These are phyloP conservation scores for Diplodia intermedia DNA, from an alignment of 2,329 filamentous ascomycete species.

Conservation along the genomic window DNA sequence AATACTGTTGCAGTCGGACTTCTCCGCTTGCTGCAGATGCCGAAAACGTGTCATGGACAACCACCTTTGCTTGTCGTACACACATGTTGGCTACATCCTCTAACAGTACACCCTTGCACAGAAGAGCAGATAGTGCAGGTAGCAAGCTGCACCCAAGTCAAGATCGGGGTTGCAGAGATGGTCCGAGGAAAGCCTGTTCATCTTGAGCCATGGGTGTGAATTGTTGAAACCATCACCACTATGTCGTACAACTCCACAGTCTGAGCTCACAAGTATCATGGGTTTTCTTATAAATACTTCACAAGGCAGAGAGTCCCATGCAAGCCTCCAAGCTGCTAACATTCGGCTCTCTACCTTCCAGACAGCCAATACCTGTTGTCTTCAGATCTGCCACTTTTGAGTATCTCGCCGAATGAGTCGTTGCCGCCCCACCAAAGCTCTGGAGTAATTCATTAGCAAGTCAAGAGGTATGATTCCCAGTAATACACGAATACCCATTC, in stretches of 20 bases:
- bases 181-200: not conserved
- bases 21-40: conserved; percentile 1
- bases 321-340: not conserved
- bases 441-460: not conserved
- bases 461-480: not conserved
- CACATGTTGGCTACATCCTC: too few species aligned
- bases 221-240: not conserved
- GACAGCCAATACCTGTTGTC: not conserved
- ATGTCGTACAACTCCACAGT: not conserved
- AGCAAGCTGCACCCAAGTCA: not conserved
- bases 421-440: not conserved
- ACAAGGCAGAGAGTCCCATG: not conserved
- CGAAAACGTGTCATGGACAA: not conserved
- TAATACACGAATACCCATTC: not conserved
- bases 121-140: too few species aligned
- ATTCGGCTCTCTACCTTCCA: not conserved
- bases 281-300: not conserved
- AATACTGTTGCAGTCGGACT: not conserved
- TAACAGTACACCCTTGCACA: too few species aligned
- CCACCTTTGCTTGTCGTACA: too few species aligned
- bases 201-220: not conserved
- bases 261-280: not conserved
- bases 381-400: not conserved
- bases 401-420: not conserved
- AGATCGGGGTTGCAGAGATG: not conserved